These are phyloP conservation scores for Trypanosoma cruzi DNA, from an alignment of 208 protist genomes.

Conservation along the genomic window DNA sequence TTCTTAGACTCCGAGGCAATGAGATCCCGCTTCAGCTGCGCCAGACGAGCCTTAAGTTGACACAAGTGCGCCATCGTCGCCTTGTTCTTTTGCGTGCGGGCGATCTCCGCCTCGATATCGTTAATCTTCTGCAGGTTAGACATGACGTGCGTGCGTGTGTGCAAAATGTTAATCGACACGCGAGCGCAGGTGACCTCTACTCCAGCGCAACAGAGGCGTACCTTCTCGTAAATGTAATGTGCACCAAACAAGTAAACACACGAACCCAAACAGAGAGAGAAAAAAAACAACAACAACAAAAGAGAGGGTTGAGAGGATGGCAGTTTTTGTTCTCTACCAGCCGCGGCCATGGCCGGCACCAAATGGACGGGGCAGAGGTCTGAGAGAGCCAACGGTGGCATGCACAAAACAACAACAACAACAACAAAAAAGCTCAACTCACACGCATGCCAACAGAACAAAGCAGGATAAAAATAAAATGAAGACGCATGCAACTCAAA, in stretches of 20 bases:
- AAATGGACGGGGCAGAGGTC: too few relatives aligned
- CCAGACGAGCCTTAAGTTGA: constrained; percentile 98
- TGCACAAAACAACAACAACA: neutral
- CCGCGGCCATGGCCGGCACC: too few relatives aligned
- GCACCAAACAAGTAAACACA: constrained; percentile 8
- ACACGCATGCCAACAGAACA: neutral
- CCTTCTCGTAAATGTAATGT: constrained; percentile 4
- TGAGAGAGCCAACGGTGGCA: too few relatives aligned
- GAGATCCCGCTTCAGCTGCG: constrained; percentile 97
- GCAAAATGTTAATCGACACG: too few relatives aligned
- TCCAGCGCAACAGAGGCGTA: neutral
- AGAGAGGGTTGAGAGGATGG: neutral
- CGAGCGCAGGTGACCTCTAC: neutral
- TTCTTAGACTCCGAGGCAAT: constrained; percentile 91
- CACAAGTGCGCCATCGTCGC: constrained; percentile 97
- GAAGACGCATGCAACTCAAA: too few relatives aligned
- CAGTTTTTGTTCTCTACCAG: neutral
- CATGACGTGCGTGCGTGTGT: constrained; percentile 25
- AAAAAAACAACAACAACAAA: constrained; percentile 10
- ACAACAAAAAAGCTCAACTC: neutral
- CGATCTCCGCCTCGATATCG: constrained; percentile 98
- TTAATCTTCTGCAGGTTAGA: constrained; percentile 92
- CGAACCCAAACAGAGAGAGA: constrained; percentile 5
- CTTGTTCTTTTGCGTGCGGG: constrained; percentile 98
- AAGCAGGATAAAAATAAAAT: constrained; percentile 22